A percentile compares a stretch with the other conserved stretches of the same genome.
These are phyloP conservation scores for Suillus alpinus DNA, from an alignment of 768 basidiomycete species.

Conservation along the genomic window DNA sequence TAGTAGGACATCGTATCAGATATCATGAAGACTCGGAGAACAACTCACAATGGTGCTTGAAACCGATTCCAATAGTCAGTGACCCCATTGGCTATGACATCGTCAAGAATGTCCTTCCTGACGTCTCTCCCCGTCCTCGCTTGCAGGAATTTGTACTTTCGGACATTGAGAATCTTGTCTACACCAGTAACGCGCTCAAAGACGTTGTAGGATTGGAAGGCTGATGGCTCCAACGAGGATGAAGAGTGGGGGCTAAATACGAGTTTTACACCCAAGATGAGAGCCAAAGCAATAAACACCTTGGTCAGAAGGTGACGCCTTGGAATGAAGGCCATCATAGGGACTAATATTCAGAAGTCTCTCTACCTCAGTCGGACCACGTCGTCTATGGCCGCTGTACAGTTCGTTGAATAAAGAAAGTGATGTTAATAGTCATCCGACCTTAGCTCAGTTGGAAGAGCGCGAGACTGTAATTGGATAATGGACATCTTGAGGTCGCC, in stretches of 20 bases:
- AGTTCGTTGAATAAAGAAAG: not conserved
- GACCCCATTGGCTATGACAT: conserved; percentile 72
- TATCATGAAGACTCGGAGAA: not conserved
- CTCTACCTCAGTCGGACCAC: too few species aligned
- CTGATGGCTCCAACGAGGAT: conserved; percentile 14
- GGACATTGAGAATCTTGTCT: conserved; percentile 85
- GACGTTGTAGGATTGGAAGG: conserved; percentile 56
- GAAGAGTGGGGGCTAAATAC: conserved; percentile 15
- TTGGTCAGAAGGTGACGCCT: conserved; percentile 27
- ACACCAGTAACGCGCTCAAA: conserved; percentile 61
- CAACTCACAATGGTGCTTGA: conserved; percentile 83
- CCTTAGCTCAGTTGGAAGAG: conserved; percentile 54
- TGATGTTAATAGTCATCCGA: conserved; percentile 19
- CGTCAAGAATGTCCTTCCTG: conserved; percentile 74
- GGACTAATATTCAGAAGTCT: not conserved
- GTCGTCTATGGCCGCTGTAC: not conserved
- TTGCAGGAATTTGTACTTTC: conserved; percentile 86
- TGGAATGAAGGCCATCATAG: conserved; percentile 27
- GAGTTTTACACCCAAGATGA: conserved; percentile 21
- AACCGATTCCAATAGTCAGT: conserved; percentile 90
- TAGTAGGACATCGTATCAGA: not conserved
- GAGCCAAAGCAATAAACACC: conserved; percentile 12
- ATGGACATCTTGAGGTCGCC: conserved; percentile 51
- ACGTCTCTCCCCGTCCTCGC: conserved; percentile 85
- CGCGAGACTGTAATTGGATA: conserved; percentile 45